A percentile compares a stretch with the other conserved stretches of the same genome.
These are phyloP conservation scores for Hypocrella siamensis DNA, from an alignment of 2,329 filamentous ascomycete genomes.

Conservation along the genomic window DNA sequence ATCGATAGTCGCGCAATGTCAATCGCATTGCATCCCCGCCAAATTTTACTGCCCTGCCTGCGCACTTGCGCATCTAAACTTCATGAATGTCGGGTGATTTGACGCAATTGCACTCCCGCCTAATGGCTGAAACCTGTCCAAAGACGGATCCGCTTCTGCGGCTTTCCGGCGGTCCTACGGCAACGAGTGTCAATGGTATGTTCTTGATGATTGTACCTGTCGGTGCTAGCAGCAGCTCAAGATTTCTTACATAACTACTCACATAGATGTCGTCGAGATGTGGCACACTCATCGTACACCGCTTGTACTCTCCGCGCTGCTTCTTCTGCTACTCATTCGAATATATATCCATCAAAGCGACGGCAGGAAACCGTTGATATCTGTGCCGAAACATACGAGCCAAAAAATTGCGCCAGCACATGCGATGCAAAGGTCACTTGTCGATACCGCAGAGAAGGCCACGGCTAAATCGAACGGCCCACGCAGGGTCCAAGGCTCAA, in stretches of 20 bases:
- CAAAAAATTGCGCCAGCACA: slow-evolving; percentile 6
- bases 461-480: slow-evolving; percentile 24
- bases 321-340: slow-evolving; percentile 21
- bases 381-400: slow-evolving; percentile 18
- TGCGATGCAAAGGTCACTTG: not conserved
- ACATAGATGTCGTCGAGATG: slow-evolving; percentile 23
- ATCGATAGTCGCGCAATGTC: no score
- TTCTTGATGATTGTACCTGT: no score
- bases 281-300: slow-evolving; percentile 32
- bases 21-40: no score
- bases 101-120: no score
- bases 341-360: slow-evolving; percentile 25
- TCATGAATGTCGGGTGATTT: no score
- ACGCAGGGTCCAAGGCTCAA: slow-evolving; percentile 26
- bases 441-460: slow-evolving; percentile 9
- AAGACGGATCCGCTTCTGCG: slow-evolving; percentile 1
- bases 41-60: no score
- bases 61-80: no score
- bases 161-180: not conserved
- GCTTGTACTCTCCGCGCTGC: slow-evolving; percentile 23
- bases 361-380: no score
- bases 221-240: no score
- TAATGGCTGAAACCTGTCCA: slow-evolving; percentile 2
- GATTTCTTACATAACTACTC: no score
- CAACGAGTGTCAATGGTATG: slow-evolving; percentile 2